phyloP scores from a whole-genome alignment of 1,284 basidiomycete genomes.

The Tylopilus sp. region DNA sequence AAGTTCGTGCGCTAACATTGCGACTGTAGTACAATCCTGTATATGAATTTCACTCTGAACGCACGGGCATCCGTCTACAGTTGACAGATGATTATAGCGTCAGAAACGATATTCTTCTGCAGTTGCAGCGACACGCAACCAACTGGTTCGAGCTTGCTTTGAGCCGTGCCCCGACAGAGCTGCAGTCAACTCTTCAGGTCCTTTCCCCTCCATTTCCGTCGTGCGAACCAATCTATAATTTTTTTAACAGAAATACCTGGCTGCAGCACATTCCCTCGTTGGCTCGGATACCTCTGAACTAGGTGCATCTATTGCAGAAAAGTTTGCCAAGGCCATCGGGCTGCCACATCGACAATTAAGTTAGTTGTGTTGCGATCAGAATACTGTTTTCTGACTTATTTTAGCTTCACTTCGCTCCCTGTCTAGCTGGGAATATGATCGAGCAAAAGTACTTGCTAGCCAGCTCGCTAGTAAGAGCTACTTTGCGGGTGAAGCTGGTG shows the following conservation, averaged over 20 bases:
- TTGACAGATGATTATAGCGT: slow-evolving; percentile 86
- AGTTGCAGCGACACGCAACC: slow-evolving; percentile 71
- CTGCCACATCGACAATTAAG: slow-evolving; percentile 77
- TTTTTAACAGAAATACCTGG: slow-evolving; percentile 70
- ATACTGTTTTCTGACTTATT: slow-evolving; percentile 1
- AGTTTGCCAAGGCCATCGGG: slow-evolving; percentile 77
- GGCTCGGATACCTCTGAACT: slow-evolving; percentile 77
- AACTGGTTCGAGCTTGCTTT: slow-evolving; percentile 86
- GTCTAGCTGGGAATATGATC: slow-evolving; percentile 65
- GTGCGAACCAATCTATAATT: background rate
- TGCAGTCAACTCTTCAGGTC: slow-evolving; percentile 89
- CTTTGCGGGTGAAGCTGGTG: slow-evolving; percentile 83
- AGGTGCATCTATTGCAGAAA: slow-evolving; percentile 84
- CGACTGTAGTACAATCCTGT: slow-evolving; percentile 76
- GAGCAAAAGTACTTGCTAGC: slow-evolving; percentile 71
- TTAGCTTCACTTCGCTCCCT: slow-evolving; percentile 56
- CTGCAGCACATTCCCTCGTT: slow-evolving; percentile 64
- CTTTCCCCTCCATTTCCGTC: slow-evolving; percentile 4
- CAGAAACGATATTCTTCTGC: slow-evolving; percentile 80
- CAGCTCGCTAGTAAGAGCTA: slow-evolving; percentile 85
- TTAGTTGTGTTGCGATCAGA: slow-evolving; percentile 33
- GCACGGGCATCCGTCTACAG: slow-evolving; percentile 72
- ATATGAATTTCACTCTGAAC: slow-evolving; percentile 80
- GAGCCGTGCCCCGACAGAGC: slow-evolving; percentile 84
- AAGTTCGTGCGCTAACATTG: slow-evolving; percentile 5